Evolutionary conservation across 2,329 filamentous ascomycete genomes (phyloP).

Genomic region (Proliferodiscus dingleyae): DNA sequence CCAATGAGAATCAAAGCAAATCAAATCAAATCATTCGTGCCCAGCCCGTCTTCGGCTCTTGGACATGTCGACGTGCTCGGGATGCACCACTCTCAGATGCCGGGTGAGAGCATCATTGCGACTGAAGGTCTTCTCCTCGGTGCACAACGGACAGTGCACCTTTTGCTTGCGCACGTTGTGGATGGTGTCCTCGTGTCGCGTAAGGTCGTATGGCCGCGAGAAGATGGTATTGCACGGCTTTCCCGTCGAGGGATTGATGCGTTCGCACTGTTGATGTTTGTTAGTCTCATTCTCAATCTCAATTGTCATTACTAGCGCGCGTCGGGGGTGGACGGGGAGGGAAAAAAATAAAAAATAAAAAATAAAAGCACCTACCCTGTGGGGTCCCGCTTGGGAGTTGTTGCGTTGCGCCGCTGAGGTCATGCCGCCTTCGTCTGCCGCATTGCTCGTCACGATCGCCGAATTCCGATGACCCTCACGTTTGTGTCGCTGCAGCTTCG

Average conservation of each 20-base stretch:
- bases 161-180: slow-evolving; percentile 94
- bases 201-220: slow-evolving; percentile 92
- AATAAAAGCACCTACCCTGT: slow-evolving; percentile 45
- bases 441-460: slow-evolving; percentile 43
- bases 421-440: slow-evolving; percentile 34
- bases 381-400: slow-evolving; percentile 89
- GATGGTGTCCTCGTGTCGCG: slow-evolving; percentile 93
- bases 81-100: slow-evolving; percentile 92
- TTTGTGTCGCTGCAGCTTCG: slow-evolving; percentile 90
- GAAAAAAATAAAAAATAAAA: background rate
- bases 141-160: slow-evolving; percentile 86
- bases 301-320: background rate
- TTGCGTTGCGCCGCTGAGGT: slow-evolving; percentile 56
- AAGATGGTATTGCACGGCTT: slow-evolving; percentile 95
- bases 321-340: background rate
- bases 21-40: slow-evolving; percentile 14
- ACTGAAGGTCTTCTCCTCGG: slow-evolving; percentile 95
- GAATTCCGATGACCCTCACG: slow-evolving; percentile 82
- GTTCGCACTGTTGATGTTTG: slow-evolving; percentile 55
- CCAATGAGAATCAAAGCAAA: background rate
- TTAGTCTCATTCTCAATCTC: background rate
- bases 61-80: slow-evolving; percentile 77
- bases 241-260: slow-evolving; percentile 89
- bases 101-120: slow-evolving; percentile 90
- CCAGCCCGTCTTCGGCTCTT: slow-evolving; percentile 40